Evolutionary conservation across 2,329 filamentous ascomycete species (phyloP).

Genomic region (Paracorniculantispora psalliotae): DNA sequence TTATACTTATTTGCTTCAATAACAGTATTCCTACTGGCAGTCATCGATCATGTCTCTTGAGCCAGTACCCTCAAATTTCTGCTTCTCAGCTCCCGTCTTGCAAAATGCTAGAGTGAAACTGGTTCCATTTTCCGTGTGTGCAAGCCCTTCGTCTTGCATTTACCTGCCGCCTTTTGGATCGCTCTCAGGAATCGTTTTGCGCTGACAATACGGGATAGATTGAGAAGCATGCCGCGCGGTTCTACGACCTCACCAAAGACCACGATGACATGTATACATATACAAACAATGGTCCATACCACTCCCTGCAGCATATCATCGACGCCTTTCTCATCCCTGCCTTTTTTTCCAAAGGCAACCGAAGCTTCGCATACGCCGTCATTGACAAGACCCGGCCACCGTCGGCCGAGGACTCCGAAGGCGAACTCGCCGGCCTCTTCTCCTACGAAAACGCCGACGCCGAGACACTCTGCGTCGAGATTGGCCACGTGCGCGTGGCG

Average conservation of each 20-base stretch:
- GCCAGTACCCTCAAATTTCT: not conserved
- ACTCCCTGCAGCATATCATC: not conserved
- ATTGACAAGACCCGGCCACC: slow-evolving; percentile 2
- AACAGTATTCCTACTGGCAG: too few relatives aligned
- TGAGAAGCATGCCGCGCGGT: slow-evolving; percentile 2
- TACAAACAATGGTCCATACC: slow-evolving; percentile 1
- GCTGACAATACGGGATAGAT: not conserved
- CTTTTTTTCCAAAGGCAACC: not conserved
- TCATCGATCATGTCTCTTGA: too few relatives aligned
- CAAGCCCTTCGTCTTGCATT: not conserved
- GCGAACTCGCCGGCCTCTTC: not conserved
- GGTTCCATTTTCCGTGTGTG: not conserved
- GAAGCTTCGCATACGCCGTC: slow-evolving; percentile 5
- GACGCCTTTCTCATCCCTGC: not conserved
- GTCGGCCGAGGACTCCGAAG: not conserved
- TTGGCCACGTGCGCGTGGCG: slow-evolving; percentile 5
- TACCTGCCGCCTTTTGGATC: too few relatives aligned
- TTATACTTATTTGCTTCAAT: too few relatives aligned
- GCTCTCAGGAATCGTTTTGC: too few relatives aligned
- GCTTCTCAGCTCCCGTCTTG: not conserved
- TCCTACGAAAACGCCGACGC: slow-evolving; percentile 1
- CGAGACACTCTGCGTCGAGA: not conserved
- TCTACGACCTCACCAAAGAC: slow-evolving; percentile 4
- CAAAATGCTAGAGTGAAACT: slow-evolving; percentile 1
- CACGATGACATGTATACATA: slow-evolving; percentile 5